Base-by-base conservation (phyloP, 2,329 filamentous ascomycete species). In the Alternaria atra region DNA sequence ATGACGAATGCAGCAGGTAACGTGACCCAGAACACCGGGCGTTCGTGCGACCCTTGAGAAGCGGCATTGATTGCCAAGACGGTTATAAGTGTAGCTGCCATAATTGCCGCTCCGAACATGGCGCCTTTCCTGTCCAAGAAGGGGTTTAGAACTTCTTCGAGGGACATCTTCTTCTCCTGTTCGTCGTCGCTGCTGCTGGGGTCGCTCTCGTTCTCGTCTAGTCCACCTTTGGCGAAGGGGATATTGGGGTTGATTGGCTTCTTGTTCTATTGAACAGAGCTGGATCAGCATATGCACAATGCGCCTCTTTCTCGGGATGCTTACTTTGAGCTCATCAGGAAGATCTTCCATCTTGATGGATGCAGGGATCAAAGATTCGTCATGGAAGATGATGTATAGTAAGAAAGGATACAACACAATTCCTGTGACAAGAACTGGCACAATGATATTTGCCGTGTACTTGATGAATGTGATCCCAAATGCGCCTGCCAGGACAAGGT, bases 391-490 rank as follows among this genome's bases (percentile, higher is more conserved):
- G 56, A 91, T 83, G 68, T 90, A 92, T 0, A 92, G 80, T 5
- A 93, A 75, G 65, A 91, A 90, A 0, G 90, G 90, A 52, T 91
- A 92, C 3, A 92, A 77, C 0, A 91, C 78, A 15, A 92, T 81
- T 2, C 85, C 89, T 0, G 90, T 92, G n/a, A 85, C 80, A 23
- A 91, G 78, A 1, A 91, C 89, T 0, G 90, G 90, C 0, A 92
- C 88, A 17, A 92, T 89, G 84, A 92, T 90, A 71, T 92, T 91
- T n/a, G 88, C 90, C 0, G 90, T 92, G 71, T 92, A 92, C 40
- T 86, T 82, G 71, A 92, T 86, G 74, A 92, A 92, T 52, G 85
- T 89, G 79, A 92, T 89, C 4, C 85, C 71, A 70, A 92, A 92
- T 2, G 90, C 90, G 4, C 90, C 90, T 0, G 90, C 89, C 0